Evolutionary conservation across 768 basidiomycete species (phyloP).

Genomic region (Mycena vulgaris): DNA sequence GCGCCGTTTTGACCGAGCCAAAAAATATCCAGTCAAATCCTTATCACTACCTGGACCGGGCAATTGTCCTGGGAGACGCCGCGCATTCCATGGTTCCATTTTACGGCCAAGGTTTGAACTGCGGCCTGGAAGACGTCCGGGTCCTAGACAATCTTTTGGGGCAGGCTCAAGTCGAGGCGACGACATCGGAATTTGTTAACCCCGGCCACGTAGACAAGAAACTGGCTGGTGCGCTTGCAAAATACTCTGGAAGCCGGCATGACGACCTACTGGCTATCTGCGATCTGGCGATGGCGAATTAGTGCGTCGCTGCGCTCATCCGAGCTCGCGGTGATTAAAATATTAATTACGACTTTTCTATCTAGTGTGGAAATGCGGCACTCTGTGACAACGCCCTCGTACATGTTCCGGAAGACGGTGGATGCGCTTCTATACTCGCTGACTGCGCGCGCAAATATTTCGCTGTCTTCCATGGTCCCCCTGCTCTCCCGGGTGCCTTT

Average conservation of each 20-base stretch:
- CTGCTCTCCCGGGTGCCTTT: constrained; percentile 69
- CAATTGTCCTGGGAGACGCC: constrained; percentile 92
- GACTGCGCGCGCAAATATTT: constrained; percentile 64
- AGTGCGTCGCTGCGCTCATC: constrained; percentile 76
- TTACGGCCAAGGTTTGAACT: constrained; percentile 97
- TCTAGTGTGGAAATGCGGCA: constrained; percentile 94
- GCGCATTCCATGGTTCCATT: constrained; percentile 99
- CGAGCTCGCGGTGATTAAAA: constrained; percentile 42
- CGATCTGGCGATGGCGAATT: constrained; percentile 96
- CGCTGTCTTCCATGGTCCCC: constrained; percentile 63
- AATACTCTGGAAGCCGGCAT: constrained; percentile 87
- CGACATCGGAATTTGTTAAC: constrained; percentile 47
- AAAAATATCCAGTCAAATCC: constrained; percentile 74
- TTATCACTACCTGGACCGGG: constrained; percentile 93
- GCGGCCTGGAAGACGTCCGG: constrained; percentile 97
- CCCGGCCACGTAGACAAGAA: constrained; percentile 65
- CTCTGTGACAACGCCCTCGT: constrained; percentile 85
- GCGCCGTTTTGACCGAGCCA: constrained; percentile 34
- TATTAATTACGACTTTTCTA: constrained; percentile 41
- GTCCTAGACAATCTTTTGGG: constrained; percentile 84
- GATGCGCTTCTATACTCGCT: constrained; percentile 82
- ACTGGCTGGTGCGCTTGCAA: constrained; percentile 76
- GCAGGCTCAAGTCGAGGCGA: constrained; percentile 75
- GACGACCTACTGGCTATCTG: constrained; percentile 93
- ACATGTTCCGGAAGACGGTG: constrained; percentile 83